Conservation (phyloP, 192 early-diverging fungal species). For the Mortierella alpina region DNA sequence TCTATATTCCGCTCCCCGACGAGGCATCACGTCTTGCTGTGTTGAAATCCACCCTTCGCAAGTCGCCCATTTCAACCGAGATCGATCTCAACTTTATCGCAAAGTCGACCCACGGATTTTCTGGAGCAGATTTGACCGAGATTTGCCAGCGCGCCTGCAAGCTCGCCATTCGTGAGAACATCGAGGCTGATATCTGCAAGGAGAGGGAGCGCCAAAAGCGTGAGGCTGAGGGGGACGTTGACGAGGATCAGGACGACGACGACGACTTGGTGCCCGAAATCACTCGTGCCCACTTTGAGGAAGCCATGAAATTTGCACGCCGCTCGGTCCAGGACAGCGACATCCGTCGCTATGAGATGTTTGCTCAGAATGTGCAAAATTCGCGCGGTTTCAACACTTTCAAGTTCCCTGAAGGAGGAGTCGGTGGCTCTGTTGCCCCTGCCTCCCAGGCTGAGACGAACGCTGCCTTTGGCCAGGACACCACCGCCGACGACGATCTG, state of each 20-base stretch:
- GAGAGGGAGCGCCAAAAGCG: constrained; percentile 79
- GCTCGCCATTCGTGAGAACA: constrained; percentile 96
- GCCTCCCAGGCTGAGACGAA: constrained; percentile 50
- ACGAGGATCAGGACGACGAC: constrained; percentile 75
- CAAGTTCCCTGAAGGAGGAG: constrained; percentile 90
- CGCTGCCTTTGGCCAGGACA: constrained; percentile 72
- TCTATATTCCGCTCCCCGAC: constrained; percentile 97
- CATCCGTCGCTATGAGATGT: constrained; percentile 99
- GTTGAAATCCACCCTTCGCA: constrained; percentile 89
- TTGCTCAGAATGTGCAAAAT: constrained; percentile 98
- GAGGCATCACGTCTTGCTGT: constrained; percentile 87
- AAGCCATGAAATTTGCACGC: constrained; percentile 98
- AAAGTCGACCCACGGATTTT: constrained; percentile 93
- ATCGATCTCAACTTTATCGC: constrained; percentile 90
- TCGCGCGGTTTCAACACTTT: constrained; percentile 94
- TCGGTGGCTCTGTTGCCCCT: constrained; percentile 55
- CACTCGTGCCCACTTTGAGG: constrained; percentile 95
- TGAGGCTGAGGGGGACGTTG: constrained; percentile 82
- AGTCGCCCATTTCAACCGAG: constrained; percentile 87
- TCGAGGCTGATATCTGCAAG: constrained; percentile 85
- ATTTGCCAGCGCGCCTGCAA: constrained; percentile 99
- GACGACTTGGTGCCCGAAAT: constrained; percentile 94
- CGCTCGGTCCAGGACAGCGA: constrained; percentile 96
- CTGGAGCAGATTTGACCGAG: constrained; percentile 97
- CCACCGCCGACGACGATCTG: constrained; percentile 79